Base-by-base conservation (phyloP, 768 basidiomycete genomes). In the Pleurotus salmoneostramineus region DNA sequence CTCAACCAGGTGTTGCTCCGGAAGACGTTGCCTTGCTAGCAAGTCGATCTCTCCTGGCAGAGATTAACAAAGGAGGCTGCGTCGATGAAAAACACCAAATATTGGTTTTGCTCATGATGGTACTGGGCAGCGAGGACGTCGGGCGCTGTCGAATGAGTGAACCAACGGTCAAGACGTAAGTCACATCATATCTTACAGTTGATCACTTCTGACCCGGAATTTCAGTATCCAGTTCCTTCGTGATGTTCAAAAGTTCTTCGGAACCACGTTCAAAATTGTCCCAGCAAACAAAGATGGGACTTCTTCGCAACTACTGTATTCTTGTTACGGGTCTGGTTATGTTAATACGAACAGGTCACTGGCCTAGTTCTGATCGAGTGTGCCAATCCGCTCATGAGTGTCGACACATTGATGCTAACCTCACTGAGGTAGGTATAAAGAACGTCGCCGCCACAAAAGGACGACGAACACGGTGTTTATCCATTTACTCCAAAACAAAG, bases 51-150 rank as follows among this genome's bases (percentile, higher is more conserved):
- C 79, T 99, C 34, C 76, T 99, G 37, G 74, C 81, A 4, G 94
- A 97, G 70, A 83, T 98, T 34, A 77, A 79, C 44, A 77, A 76
- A 50, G 93, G 95, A 1, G 95, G 97, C 3, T 98, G 96, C 66
- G 83, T 98, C 2, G 97, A 98, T 69, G 80, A 87, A 46, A 85
- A 88, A 62, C 94, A 95, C 67, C 97, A 99, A 71, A 81, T 78
- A 48, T 75, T 98, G 6, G 88, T 95, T 3, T 75, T 96, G 42
- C 71, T 96, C 36, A 81, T 93, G 78, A 95, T 99, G 93, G 88
- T 91, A 3, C 77, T 98, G n/a, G 97, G 97, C 6, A 95, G 93
- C 60, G 97, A 98, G 68, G 97, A 99, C 68, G 94, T 98, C 0
- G 93, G 94, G 0, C 84, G 90, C 60, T 93, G 91, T 74, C 77